Evolutionary conservation across 2,329 filamentous ascomycete genomes (phyloP), one percentile per base, ranked within the genome.

Genomic region (Xylariaceae sp.): DNA sequence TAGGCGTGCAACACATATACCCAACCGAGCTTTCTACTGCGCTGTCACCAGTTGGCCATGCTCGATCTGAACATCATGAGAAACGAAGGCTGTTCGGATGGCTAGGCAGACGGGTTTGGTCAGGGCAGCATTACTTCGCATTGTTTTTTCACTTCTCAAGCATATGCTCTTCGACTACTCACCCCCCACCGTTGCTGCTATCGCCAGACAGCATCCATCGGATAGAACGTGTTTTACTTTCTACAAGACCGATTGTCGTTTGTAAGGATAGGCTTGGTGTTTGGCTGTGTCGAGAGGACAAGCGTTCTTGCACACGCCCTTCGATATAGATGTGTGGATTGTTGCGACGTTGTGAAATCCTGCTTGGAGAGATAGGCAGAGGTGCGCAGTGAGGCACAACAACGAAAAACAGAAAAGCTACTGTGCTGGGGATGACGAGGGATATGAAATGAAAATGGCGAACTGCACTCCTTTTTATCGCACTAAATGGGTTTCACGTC

Each of bases 21-120:
- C 53, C 48, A 50, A 51, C 52, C 45, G 36, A 45, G 39, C 48
- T 34, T 45, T 48, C 13, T 18, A 44, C 34, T 47, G 22, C 40
- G 42, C 28, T 45, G 22, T 28, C 4, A 28, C 38, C 19, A 43
- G 41, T 46, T 44, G 49, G 45, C 43, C 45, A 44, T 33, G 41
- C 22, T 50, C 36, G 38, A 41, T 59, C 56, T 51, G 59, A 62
- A 53, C 60, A 65, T 65, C 62, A 67, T 56, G 59, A 67, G 66
- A 69, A 69, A 68, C 57, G 60, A 69, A 51, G 66, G 64, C 60
- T 68, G 63, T 60, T 64, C 58, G 56, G 53, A 52, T 55, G 55
- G 55, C 49, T 49, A 47, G 58, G 51, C 56, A 54, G 45, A 55
- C 50, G 53, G 55, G 51, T 40, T 47, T 56, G 54, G 53, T 48